Evolutionary conservation across 2,329 filamentous ascomycete species (phyloP).

Genomic region (Cladosporium sp.): DNA sequence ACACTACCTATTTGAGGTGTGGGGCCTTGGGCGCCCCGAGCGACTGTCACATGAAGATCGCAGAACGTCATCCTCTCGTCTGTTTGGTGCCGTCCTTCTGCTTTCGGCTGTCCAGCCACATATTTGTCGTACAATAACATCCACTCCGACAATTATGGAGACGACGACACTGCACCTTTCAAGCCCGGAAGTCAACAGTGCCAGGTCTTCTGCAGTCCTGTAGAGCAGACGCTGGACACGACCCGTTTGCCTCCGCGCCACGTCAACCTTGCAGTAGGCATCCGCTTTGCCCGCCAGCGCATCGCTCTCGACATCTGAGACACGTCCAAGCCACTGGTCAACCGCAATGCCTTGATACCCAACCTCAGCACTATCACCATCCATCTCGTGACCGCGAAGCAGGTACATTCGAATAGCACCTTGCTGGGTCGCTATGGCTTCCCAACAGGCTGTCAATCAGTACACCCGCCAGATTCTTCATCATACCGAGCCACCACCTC

Average conservation of each 20-base stretch:
- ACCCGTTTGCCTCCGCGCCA: constrained; percentile 19
- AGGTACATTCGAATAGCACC: constrained; percentile 1
- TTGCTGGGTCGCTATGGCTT: constrained; percentile 16
- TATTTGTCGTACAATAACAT: background rate
- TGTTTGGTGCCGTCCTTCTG: constrained; percentile 8
- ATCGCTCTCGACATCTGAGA: constrained; percentile 10
- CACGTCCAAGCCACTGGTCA: background rate
- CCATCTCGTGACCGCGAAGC: constrained; percentile 13
- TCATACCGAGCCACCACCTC: constrained; percentile 38
- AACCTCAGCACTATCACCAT: constrained; percentile 22
- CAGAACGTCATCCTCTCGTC: constrained; percentile 2
- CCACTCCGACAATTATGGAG: background rate
- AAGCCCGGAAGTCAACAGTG: too few relatives aligned
- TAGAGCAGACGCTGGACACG: constrained; percentile 2
- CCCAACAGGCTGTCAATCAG: constrained; percentile 39
- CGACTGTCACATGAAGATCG: constrained; percentile 1
- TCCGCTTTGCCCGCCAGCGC: constrained; percentile 20
- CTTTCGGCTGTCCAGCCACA: constrained; percentile 4
- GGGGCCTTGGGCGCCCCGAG: background rate
- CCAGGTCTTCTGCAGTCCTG: background rate
- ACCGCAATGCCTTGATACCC: constrained; percentile 25
- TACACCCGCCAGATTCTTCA: constrained; percentile 51
- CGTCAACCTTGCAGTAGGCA: constrained; percentile 25
- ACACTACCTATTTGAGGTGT: background rate
- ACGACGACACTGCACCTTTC: background rate